phyloP scores from a whole-genome alignment of 140 eudicot species.

The Cichorium intybus region DNA sequence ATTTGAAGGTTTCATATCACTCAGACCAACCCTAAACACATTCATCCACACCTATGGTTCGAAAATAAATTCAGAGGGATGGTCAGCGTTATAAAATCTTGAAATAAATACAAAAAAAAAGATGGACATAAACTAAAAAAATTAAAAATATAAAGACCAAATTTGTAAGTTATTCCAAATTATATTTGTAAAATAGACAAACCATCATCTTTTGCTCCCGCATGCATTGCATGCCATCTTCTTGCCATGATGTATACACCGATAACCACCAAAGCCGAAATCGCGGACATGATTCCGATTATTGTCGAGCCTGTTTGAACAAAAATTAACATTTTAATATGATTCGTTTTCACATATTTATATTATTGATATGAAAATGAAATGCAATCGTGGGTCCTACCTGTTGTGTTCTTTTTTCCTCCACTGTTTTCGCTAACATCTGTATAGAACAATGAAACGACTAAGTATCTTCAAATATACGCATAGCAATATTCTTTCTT shows the following conservation, averaged over 20 bases:
- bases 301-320: constrained; percentile 27
- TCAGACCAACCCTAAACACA: neutral
- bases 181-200: neutral
- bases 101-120: too few species aligned
- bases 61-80: too few species aligned
- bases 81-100: too few species aligned
- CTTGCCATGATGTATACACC: constrained; percentile 26
- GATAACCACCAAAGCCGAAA: constrained; percentile 23
- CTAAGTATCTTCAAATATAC: neutral
- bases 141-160: neutral
- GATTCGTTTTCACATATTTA: neutral
- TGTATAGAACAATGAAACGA: neutral
- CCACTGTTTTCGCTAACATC: neutral
- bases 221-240: constrained; percentile 20
- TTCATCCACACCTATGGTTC: too few species aligned
- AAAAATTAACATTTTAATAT: constrained; percentile 10
- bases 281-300: constrained; percentile 36
- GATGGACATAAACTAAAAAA: neutral
- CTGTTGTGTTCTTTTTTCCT: constrained; percentile 1
- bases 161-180: neutral
- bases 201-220: constrained; percentile 37
- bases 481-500: neutral
- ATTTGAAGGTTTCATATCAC: neutral
- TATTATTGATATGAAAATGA: neutral
- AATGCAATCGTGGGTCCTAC: constrained; percentile 6